phyloP scores from a whole-genome alignment of 1,284 basidiomycete species.

The Acaromyces ingoldii region DNA sequence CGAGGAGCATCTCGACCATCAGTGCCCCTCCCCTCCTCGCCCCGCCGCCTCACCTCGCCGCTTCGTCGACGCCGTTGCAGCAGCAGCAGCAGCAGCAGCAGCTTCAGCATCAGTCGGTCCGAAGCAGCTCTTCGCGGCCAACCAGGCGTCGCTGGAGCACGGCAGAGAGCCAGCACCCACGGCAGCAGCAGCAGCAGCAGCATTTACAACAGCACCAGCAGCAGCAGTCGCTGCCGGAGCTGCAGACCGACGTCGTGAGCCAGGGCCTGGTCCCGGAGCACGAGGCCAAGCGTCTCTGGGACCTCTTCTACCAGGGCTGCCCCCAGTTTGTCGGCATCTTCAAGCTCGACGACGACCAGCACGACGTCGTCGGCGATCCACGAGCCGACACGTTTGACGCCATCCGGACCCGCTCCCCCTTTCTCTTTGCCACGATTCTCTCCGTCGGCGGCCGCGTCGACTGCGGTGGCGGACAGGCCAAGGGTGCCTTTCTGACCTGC shows the following conservation, averaged over 20 bases:
- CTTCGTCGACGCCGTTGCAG: too few relatives aligned
- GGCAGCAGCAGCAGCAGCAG: slow-evolving; percentile 14
- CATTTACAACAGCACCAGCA: slow-evolving; percentile 14
- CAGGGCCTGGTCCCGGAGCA: slow-evolving; percentile 65
- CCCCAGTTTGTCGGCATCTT: slow-evolving; percentile 86
- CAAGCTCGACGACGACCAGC: slow-evolving; percentile 88
- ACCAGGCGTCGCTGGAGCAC: too few relatives aligned
- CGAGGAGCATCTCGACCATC: too few relatives aligned
- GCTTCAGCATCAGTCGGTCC: too few relatives aligned
- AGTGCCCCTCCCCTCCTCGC: too few relatives aligned
- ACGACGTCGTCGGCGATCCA: slow-evolving; percentile 79
- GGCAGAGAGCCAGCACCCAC: background rate
- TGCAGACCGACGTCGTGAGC: slow-evolving; percentile 20
- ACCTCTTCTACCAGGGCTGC: slow-evolving; percentile 48
- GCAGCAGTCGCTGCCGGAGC: background rate
- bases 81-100: too few relatives aligned
- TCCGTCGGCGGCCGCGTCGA: slow-evolving; percentile 86
- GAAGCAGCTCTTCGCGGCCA: too few relatives aligned
- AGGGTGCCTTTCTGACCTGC: slow-evolving; percentile 78
- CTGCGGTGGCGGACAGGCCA: slow-evolving; percentile 76
- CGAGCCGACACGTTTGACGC: slow-evolving; percentile 84
- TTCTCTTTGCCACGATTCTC: slow-evolving; percentile 84
- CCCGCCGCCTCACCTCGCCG: too few relatives aligned
- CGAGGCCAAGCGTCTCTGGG: slow-evolving; percentile 58
- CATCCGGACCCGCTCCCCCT: slow-evolving; percentile 80